Percentiles rank a stretch among this genome's conserved stretches.
Evolutionary conservation across 805 yeast genomes (phyloP).

Genomic region (Ogataea paraovalis): DNA sequence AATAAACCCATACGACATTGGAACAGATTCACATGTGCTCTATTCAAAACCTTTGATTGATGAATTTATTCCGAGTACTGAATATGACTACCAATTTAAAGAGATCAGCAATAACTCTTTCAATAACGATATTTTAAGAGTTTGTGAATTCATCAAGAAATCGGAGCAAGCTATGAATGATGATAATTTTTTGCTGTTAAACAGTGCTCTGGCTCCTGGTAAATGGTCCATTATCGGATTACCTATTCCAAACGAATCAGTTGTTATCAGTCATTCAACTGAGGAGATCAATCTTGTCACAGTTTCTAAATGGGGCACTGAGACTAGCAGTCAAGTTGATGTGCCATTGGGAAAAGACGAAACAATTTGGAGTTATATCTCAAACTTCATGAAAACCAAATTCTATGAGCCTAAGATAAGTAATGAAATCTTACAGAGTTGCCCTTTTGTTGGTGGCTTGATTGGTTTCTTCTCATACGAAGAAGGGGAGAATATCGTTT

Average conservation of each 20-base stretch:
- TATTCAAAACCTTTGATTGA: slow-evolving; percentile 22
- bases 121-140: slow-evolving; percentile 18
- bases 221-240: slow-evolving; percentile 84
- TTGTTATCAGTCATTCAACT: slow-evolving; percentile 59
- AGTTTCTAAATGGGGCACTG: slow-evolving; percentile 29
- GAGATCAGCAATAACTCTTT: slow-evolving; percentile 4
- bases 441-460: slow-evolving; percentile 90
- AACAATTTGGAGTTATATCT: slow-evolving; percentile 52
- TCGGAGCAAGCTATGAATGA: slow-evolving; percentile 28
- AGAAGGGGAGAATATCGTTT: slow-evolving; percentile 56
- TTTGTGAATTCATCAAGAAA: slow-evolving; percentile 45
- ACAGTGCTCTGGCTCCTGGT: slow-evolving; percentile 83
- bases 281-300: slow-evolving; percentile 32
- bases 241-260: slow-evolving; percentile 42
- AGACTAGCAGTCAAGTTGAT: slow-evolving; percentile 1
- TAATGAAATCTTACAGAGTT: slow-evolving; percentile 29
- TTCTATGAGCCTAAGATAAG: slow-evolving; percentile 27
- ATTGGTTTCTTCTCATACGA: slow-evolving; percentile 87
- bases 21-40: slow-evolving; percentile 22
- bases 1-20: not conserved
- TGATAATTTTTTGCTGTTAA: slow-evolving; percentile 55
- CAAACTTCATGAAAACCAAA: slow-evolving; percentile 41
- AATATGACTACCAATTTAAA: slow-evolving; percentile 16
- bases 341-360: slow-evolving; percentile 4
- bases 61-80: slow-evolving; percentile 3